phyloP scores from a whole-genome alignment of 352 stramenopile species.

The Phytopythium sindhum region DNA sequence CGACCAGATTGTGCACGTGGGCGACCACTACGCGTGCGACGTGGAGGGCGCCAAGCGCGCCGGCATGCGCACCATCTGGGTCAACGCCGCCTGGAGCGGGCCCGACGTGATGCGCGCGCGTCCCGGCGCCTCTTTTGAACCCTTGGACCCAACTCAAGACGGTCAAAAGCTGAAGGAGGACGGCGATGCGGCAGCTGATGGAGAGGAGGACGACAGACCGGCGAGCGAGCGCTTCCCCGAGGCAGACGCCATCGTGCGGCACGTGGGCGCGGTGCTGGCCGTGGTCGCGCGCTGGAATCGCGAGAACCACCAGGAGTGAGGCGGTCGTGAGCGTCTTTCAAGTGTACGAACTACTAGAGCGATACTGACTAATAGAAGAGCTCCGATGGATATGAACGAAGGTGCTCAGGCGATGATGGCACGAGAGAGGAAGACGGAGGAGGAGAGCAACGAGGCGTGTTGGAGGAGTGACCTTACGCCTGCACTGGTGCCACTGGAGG shows the following conservation, averaged over 20 bases:
- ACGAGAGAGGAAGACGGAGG: too few relatives aligned
- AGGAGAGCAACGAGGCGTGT: background rate
- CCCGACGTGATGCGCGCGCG: constrained; percentile 27
- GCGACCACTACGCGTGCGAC: constrained; percentile 74
- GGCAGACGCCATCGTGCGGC: constrained; percentile 59
- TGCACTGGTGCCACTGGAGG: background rate
- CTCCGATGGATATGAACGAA: too few relatives aligned
- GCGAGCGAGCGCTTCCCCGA: constrained; percentile 18
- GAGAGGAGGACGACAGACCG: background rate
- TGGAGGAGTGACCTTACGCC: background rate
- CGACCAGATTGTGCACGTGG: constrained; percentile 61
- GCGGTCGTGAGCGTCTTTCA: too few relatives aligned
- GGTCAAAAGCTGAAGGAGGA: constrained; percentile 1
- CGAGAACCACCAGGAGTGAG: constrained; percentile 1
- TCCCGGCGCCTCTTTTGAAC: constrained; percentile 1
- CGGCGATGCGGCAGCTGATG: background rate
- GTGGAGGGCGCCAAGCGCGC: constrained; percentile 60
- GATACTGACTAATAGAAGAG: too few relatives aligned
- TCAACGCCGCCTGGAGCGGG: constrained; percentile 44
- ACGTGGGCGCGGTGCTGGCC: constrained; percentile 37
- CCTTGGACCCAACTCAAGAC: constrained; percentile 1
- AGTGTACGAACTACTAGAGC: too few relatives aligned
- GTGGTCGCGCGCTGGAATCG: constrained; percentile 51
- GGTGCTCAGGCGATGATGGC: too few relatives aligned
- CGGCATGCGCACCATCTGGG: constrained; percentile 64